A percentile compares a stretch with the other conserved stretches of the same genome.
These are phyloP conservation scores for Agrocybe pediades DNA, from an alignment of 768 basidiomycete genomes.

Conservation along the genomic window DNA sequence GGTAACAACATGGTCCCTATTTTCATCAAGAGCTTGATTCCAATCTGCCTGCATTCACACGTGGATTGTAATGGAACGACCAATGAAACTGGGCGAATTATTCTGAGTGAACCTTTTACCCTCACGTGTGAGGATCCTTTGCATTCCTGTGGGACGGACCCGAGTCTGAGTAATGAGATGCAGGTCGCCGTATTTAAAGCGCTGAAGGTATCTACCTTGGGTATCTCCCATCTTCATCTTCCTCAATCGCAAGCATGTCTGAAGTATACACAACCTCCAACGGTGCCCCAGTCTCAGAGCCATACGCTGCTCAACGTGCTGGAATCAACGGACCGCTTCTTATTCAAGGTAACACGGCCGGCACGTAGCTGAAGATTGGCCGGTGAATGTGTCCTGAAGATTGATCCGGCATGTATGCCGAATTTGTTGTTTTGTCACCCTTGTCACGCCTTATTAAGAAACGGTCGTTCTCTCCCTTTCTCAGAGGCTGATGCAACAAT, in stretches of 20 bases:
- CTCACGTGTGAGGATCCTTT: not conserved
- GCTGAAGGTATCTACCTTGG: not conserved
- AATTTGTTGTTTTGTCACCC: too few species aligned
- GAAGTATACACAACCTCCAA: conserved; percentile 84
- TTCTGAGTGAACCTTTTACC: not conserved
- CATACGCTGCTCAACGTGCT: conserved; percentile 78
- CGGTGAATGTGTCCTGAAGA: too few species aligned
- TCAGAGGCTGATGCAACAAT: too few species aligned
- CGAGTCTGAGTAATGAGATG: conserved; percentile 1
- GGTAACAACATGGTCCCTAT: not conserved
- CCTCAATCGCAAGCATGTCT: conserved; percentile 17
- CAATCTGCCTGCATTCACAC: not conserved
- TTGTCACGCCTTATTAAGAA: too few species aligned
- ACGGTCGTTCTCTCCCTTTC: too few species aligned
- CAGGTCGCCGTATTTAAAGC: not conserved
- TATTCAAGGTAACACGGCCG: conserved; percentile 90
- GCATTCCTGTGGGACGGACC: not conserved
- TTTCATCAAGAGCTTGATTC: conserved; percentile 1
- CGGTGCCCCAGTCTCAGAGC: conserved; percentile 74
- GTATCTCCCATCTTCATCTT: conserved; percentile 12
- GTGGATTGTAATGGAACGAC: not conserved
- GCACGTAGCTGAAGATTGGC: too few species aligned
- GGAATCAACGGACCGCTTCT: conserved; percentile 82
- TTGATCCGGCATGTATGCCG: too few species aligned
- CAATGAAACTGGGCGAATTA: not conserved